Base-by-base conservation (phyloP, 2,329 filamentous ascomycete genomes). In the Paradendryphiella salina region DNA sequence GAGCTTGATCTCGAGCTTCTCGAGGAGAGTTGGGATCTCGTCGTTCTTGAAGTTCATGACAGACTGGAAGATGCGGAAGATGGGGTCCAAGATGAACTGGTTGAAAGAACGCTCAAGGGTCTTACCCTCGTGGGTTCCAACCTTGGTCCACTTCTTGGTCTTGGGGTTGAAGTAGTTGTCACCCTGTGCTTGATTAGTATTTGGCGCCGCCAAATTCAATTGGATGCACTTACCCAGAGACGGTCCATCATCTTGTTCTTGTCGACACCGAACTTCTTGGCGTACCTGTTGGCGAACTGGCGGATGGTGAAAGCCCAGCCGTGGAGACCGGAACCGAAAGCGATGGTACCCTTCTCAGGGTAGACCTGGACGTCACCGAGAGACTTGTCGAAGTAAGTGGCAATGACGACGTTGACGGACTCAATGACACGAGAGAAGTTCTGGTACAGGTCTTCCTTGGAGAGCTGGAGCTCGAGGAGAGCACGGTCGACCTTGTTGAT, bases 401-500 rank as follows among this genome's bases (percentile, higher is more conserved):
- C 89, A 80, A 99, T 97, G 79, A 97, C 90, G 82, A 99, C 94
- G 85, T 99, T 99, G 78, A 99, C 94, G 74, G 93, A 97, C 87
- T 99, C 94, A 74, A 99, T 92, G 77, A 94, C 96, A 87, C 93
- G 89, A 63, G 90, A 92, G 88, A 99, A 99, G 77, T 93, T 96
- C 85, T 97, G 93, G 87, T 96, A 99, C 67, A 99, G 83, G 76
- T 99, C 94, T 82, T 99, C 94, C 87, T 97, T 96, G 80, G 85
- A 87, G 75, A 96, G 87, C 84, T 99, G 94, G 63, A 99, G 87
- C 82, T 99, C 94, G 77, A 99, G 91, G 75, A 99, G 90, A 80
- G 94, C 92, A 82, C 94, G 93, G 77, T 99, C 94, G 79, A 99
- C 94, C 89, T 99, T 99, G 91, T 99, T 99, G 86, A 99, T 96